Base-by-base conservation (phyloP, 306 rosid genomes). In the Purshia tridentata region DNA sequence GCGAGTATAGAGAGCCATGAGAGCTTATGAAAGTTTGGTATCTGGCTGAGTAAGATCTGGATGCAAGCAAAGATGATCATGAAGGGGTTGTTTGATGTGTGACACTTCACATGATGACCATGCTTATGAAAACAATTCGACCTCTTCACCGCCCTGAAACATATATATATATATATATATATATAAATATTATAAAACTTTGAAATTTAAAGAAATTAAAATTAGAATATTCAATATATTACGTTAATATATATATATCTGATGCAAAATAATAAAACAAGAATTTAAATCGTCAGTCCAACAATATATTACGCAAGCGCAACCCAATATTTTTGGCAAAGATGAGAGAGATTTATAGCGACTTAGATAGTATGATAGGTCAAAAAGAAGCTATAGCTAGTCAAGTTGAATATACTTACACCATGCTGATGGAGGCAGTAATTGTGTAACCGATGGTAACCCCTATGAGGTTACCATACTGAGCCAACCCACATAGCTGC, bases 401-500 rank as follows among this genome's bases (percentile, higher is more conserved):
- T 23, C 5, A 5, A 6, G 53, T 58, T 58, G 64, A 13, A 22
- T 51, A 62, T 49, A 78, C 97, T 83, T 86, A 94, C 98, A 94
- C 97, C 95, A 94, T 86, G 75, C 97, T 91, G 69, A 91, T 94
- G 44, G 97, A 94, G 39, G 97, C 97, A 16, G 97, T 94, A 64
- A 94, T 94, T 6, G 97, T 94, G 88, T 94, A 94, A 14, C 99
- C 99, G 83, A 94, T 80, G 6, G 93, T 85, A 45, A 94, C 89
- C 16, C 99, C 99, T 5, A 91, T 57, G 5, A 94, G 90, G 74
- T 91, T 94, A 45, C 85, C 69, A 52, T 94, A 94, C 78, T 91
- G 99, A 71, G 99, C 99, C 80, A 94, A 62, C 29, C 97, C 99
- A 77, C 99, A 91, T 0, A 94, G 86, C 84, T 87, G 90, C 29